Conservation (phyloP, 2,329 filamentous ascomycete species). For the Fusarium udum region DNA sequence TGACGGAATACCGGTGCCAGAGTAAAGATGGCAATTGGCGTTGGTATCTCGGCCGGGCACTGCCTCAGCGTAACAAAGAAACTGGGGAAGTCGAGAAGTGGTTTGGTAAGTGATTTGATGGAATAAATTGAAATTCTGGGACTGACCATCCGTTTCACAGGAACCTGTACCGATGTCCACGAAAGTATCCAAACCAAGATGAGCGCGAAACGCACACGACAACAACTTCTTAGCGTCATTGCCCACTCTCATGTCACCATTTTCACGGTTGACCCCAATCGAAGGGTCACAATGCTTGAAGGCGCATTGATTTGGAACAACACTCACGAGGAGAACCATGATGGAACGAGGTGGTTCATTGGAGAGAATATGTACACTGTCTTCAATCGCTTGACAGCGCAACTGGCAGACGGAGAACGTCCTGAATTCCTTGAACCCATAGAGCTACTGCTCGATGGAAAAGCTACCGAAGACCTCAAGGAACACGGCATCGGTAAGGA, state of each 20-base stretch:
- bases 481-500: conserved; percentile 67
- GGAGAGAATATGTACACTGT: conserved; percentile 72
- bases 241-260: conserved; percentile 79
- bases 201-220: conserved; percentile 71
- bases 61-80: conserved; percentile 72
- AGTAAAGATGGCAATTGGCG: conserved; percentile 75
- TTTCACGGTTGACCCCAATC: conserved; percentile 73
- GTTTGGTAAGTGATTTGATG: conserved; percentile 65
- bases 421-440: conserved; percentile 67
- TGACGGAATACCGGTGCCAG: conserved; percentile 75
- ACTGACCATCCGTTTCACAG: conserved; percentile 34
- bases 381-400: conserved; percentile 61
- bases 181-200: conserved; percentile 76
- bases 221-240: conserved; percentile 77
- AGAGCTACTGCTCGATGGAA: conserved; percentile 71
- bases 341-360: conserved; percentile 60
- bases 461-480: conserved; percentile 66
- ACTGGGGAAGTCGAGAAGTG: conserved; percentile 78
- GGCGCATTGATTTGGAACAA: conserved; percentile 69
- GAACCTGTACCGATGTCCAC: conserved; percentile 81
- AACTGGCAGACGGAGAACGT: conserved; percentile 54
- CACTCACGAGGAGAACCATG: conserved; percentile 50
- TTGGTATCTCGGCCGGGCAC: conserved; percentile 80
- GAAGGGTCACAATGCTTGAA: conserved; percentile 74
- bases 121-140: background rate